Evolutionary conservation across 345 rosid species (phyloP), one percentile per base, ranked within the genome.

Genomic region (Gossypium sturtianum): DNA sequence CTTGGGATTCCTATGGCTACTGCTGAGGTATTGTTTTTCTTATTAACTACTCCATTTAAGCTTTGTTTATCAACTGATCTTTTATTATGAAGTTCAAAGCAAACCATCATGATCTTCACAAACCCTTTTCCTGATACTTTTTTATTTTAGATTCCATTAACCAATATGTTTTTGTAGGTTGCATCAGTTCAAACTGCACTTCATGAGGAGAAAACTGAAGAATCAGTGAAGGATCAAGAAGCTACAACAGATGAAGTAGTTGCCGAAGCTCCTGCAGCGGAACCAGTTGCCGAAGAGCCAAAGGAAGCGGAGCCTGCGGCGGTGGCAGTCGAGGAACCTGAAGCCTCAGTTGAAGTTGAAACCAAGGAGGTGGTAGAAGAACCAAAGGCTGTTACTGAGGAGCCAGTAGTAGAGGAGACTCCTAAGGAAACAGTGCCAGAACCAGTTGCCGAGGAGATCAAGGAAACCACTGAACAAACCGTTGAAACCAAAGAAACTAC

Each of bases 1-100:
- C 49, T 62, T 71, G 29, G 9, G 15, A 70, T 25, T 76, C 49
- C 74, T 57, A 80, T 89, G 93, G 93, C 93, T 77, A 79, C 87
- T 66, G 93, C 38, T 38, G 87, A 89, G 91, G 93, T 77, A 71
- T 58, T 69, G 3, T 65, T 65, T 23, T 56, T 57, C 4, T 58
- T 9, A 58, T 57, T 54, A 12, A 34, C 3, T 44, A 41, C 19
- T 19, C 38, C 17, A 10, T 53, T 70, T 57, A 22, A 48, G 44
- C 44, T 51, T 70, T 22, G 71, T 66, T 27, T 23, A 23, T 25
- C 22, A 20, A 22, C 25, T 48, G 41, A 25, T 68, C 43, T 68
- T 68, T 41, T 34, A 1, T 34, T 34, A 4, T 34, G 7, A 34
- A 34, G 38, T 48, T 68, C 49, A 2, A 54, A 54, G 10, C 23